Base-by-base conservation (phyloP, 176 grass and related monocot genomes). In the Aegilops longissima region DNA sequence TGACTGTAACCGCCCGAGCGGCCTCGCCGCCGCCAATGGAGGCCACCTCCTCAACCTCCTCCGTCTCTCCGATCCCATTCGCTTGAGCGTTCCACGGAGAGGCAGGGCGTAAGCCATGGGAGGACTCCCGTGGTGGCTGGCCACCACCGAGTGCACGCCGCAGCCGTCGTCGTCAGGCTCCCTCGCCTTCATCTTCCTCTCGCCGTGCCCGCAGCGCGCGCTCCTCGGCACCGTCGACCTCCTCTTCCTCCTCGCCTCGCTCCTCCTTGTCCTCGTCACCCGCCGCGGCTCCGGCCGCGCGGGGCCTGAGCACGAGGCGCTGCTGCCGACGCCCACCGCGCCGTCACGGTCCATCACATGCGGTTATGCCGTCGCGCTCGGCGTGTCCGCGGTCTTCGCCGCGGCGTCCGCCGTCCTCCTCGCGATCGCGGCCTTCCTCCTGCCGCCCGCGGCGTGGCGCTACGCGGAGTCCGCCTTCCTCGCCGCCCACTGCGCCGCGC, bases 341-440 rank as follows among this genome's bases (percentile, higher is more conserved):
- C 44, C 45, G 17, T 70, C 5, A 33, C 67, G n/a, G 1, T 7
- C 25, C 63, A 18, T 2, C 68, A 4, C 13, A 6, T 6, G 6
- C 49, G 9, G 62, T 14, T 30, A 70, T 16, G 78, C 38, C 24
- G 29, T 64, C 30, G 52, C 72, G 62, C 21, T 90, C 72, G 84
- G 79, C 52, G 38, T 39, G 11, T 82, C 88, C 51, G 52, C 11
- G 7, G 38, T 82, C 11, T 23, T 86, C 3, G 71, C 79, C 10
- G 78, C 83, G 16, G 72, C 62, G 36, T 90, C 88, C 21, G 62
- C 5, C 17, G 51, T 90, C 38, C 79, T 90, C 71, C 52, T 86
- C 16, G 78, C 3, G 14, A 49, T 86, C 47, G 88, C 71, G 78
- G 3, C 82, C 27, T 20, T 90, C 16, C 38, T 77, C 38, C 63